Evolutionary conservation across 805 yeast genomes (phyloP), one percentile per base, ranked within the genome.

Genomic region (Scheffersomyces lignosus): DNA sequence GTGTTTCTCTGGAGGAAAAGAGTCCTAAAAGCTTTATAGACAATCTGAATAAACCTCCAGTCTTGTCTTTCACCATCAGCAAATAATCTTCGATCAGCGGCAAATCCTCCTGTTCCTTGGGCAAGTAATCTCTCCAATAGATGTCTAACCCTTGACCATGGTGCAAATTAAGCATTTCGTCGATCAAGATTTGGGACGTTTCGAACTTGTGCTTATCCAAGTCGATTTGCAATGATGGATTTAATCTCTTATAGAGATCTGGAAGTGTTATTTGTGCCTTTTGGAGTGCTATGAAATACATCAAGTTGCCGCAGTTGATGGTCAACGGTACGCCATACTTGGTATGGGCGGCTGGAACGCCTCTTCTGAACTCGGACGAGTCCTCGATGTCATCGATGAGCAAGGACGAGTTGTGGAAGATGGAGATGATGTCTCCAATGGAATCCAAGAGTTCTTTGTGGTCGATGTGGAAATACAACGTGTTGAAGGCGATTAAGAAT

Each of bases 131-230:
- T 44, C 97, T 70, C 96, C 97, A 90, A 58, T 81, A 83, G 15
- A 90, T 71, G 49, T 90, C 98, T 41, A 84, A 60, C 0, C 96
- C 95, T 65, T 90, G 98, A 4, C 98, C 98, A 31, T 84, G 71
- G 56, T 90, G 97, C 39, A 90, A 62, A 51, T 84, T 81, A 35
- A 86, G 58, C 78, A 90, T 70, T 49, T 90, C 96, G 34, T 85
- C 85, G 41, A 78, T 69, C 41, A 81, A 73, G 1, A 81, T 71
- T 15, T 55, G 54, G 50, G 58, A 45, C 3, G 66, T 60, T 12
- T 59, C 67, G 33, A 46, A 48, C 50, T 49, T 50, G 30, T 41
- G 47, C 20, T 32, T 40, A 32, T 47, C 52, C 49, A 18, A 38
- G 61, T 53, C 45, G 69, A 52, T 44, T 20, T 20, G 9, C 10